Evolutionary conservation across 2,329 filamentous ascomycete genomes (phyloP).

Genomic region (Nannizziopsis barbatae): DNA sequence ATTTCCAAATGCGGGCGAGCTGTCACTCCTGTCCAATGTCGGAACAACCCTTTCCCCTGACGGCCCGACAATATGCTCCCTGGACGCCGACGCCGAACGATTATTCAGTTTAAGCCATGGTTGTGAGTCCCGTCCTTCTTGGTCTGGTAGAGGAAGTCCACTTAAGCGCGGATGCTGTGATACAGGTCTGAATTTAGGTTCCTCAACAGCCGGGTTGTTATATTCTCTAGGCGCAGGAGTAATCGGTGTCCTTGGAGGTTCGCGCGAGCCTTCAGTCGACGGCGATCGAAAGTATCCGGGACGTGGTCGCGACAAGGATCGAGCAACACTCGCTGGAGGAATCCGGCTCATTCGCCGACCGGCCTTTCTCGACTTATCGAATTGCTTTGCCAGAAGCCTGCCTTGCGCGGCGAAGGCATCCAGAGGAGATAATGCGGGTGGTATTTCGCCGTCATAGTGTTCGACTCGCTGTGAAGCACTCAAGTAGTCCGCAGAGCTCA

Average conservation of each 20-base stretch:
- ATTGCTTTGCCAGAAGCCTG: conserved; percentile 71
- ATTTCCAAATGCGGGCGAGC: conserved; percentile 19
- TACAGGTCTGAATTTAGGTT: conserved; percentile 47
- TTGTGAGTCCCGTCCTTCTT: conserved; percentile 28
- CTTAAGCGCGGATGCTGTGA: conserved; percentile 70
- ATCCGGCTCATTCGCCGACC: conserved; percentile 75
- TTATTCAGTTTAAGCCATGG: conserved; percentile 4
- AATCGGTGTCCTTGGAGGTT: conserved; percentile 26
- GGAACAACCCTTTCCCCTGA: conserved; percentile 22
- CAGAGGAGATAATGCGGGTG: conserved; percentile 82
- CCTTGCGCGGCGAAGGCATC: conserved; percentile 93
- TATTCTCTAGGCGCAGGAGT: conserved; percentile 3
- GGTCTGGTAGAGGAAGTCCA: conserved; percentile 41
- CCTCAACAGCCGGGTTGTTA: conserved; percentile 26
- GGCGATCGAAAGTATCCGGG: conserved; percentile 71
- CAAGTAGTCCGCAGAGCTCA: not conserved
- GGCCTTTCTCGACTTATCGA: conserved; percentile 64
- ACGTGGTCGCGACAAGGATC: conserved; percentile 65
- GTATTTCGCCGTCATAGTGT: conserved; percentile 62
- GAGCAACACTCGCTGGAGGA: conserved; percentile 69
- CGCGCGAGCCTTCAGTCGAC: conserved; percentile 46
- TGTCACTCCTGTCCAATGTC: conserved; percentile 26
- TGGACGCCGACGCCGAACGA: not conserved
- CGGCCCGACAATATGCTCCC: conserved; percentile 3
- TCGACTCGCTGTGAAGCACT: conserved; percentile 54